Evolutionary conservation across 495 filamentous ascomycete genomes (phyloP).

Genomic region (Trichoderma parareesei): DNA sequence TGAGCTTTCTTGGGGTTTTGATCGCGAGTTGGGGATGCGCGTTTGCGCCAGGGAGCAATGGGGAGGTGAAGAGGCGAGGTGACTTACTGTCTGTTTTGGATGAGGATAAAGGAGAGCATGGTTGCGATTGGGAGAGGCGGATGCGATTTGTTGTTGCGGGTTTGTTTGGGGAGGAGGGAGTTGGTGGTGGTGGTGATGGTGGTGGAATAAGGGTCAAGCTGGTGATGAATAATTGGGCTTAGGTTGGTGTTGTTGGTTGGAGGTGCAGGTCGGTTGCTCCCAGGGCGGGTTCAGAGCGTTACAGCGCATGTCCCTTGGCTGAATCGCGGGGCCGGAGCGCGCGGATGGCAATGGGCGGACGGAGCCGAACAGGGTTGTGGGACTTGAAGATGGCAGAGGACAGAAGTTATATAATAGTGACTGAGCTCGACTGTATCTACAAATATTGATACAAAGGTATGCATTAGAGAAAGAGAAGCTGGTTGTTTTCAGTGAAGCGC

Average conservation of each 20-base stretch:
- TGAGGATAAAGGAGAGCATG: constrained; percentile 88
- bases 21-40: background rate
- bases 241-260: background rate
- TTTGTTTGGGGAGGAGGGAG: background rate
- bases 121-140: constrained; percentile 1
- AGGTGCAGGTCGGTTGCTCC: background rate
- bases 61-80: background rate
- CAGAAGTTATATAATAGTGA: background rate
- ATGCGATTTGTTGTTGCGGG: background rate
- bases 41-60: background rate
- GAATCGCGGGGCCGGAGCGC: background rate
- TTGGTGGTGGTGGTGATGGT: background rate
- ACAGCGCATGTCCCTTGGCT: background rate
- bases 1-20: background rate
- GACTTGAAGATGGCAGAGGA: background rate
- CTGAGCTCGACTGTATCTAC: too few species aligned
- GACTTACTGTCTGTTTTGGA: constrained; percentile 87
- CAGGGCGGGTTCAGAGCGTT: background rate
- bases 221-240: background rate
- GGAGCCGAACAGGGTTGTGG: background rate
- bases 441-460: too few species aligned
- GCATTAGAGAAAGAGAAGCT: too few species aligned
- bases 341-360: background rate
- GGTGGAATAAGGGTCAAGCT: background rate
- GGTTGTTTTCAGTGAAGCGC: too few species aligned